These are phyloP conservation scores for Madurella mycetomatis DNA, from an alignment of 2,329 filamentous ascomycete genomes.

Conservation along the genomic window DNA sequence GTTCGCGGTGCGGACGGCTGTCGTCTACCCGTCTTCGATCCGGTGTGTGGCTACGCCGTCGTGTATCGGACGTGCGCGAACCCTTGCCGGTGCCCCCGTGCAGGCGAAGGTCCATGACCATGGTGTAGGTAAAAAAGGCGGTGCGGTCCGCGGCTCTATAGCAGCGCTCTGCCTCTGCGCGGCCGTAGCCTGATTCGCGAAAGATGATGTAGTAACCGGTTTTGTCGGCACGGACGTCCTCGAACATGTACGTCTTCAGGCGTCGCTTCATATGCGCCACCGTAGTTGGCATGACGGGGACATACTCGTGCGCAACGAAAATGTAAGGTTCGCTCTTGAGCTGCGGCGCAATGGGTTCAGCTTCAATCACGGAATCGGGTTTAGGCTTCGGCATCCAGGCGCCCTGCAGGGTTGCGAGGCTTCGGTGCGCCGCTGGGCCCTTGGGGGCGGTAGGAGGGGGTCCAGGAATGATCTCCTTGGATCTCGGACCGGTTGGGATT, in stretches of 20 bases:
- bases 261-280: conserved; percentile 87
- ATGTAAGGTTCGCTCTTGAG: conserved; percentile 82
- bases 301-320: conserved; percentile 80
- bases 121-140: conserved; percentile 82
- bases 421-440: conserved; percentile 63
- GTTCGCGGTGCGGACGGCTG: conserved; percentile 33
- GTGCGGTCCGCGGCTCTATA: conserved; percentile 73
- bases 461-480: conserved; percentile 47
- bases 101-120: conserved; percentile 79
- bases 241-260: conserved; percentile 75
- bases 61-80: conserved; percentile 28
- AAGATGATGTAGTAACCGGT: conserved; percentile 93
- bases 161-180: conserved; percentile 76
- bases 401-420: conserved; percentile 26
- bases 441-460: conserved; percentile 83
- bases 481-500: conserved; percentile 34
- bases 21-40: conserved; percentile 37
- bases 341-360: conserved; percentile 60
- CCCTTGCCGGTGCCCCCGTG: conserved; percentile 30
- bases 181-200: conserved; percentile 68
- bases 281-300: conserved; percentile 81
- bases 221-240: conserved; percentile 76
- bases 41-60: conserved; percentile 34
- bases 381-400: conserved; percentile 43
- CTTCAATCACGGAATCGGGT: conserved; percentile 56